These are phyloP conservation scores for Sporisorium sorghi DNA, from an alignment of 1,284 basidiomycete genomes.

Conservation along the genomic window DNA sequence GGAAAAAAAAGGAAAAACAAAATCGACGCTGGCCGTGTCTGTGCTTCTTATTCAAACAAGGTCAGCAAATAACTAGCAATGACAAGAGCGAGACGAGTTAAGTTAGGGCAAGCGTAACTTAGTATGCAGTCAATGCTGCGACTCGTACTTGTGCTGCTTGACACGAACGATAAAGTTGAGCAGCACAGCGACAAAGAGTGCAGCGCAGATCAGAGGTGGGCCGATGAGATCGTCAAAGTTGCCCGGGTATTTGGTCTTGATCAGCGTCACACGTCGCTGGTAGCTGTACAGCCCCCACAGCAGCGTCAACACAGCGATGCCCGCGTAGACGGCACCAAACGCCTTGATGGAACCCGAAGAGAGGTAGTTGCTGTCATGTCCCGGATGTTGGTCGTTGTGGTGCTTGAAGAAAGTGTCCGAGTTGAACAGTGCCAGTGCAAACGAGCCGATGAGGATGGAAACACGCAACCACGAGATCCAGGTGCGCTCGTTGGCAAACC, in stretches of 20 bases:
- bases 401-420: slow-evolving; percentile 73
- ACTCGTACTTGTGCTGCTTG: slow-evolving; percentile 51
- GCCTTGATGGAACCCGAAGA: slow-evolving; percentile 74
- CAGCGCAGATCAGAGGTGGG: slow-evolving; percentile 66
- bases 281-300: slow-evolving; percentile 88
- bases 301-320: slow-evolving; percentile 72
- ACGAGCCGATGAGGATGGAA: slow-evolving; percentile 83
- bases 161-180: slow-evolving; percentile 67
- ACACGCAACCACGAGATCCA: slow-evolving; percentile 93
- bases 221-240: slow-evolving; percentile 75
- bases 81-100: background rate
- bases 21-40: no score
- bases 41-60: no score
- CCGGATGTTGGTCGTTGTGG: slow-evolving; percentile 42
- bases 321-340: slow-evolving; percentile 87
- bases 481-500: slow-evolving; percentile 71
- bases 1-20: no score
- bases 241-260: slow-evolving; percentile 88
- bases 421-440: slow-evolving; percentile 89
- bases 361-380: slow-evolving; percentile 32
- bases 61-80: no score
- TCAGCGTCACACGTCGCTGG: slow-evolving; percentile 89
- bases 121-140: no score
- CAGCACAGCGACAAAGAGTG: slow-evolving; percentile 64
- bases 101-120: no score